phyloP scores from a whole-genome alignment of 1,139 yeast species.

The Diutina ranongensis region DNA sequence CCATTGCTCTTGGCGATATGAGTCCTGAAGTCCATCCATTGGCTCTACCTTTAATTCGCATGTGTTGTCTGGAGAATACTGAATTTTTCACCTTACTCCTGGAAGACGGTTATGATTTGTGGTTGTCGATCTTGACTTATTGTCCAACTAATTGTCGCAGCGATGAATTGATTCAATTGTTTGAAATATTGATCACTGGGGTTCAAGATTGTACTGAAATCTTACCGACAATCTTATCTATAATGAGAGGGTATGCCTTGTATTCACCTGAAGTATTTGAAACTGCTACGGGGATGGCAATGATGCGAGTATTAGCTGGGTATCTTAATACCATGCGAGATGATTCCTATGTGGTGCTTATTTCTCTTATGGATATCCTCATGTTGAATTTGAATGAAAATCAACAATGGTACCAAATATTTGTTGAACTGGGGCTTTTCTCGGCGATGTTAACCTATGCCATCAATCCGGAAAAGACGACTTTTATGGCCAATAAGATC shows the following conservation, averaged over 20 bases:
- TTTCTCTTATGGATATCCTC: conserved; percentile 50
- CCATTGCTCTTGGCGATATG: conserved; percentile 49
- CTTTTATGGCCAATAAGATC: conserved; percentile 38
- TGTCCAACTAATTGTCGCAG: conserved; percentile 21
- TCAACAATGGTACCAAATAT: conserved; percentile 20
- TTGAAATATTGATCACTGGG: conserved; percentile 39
- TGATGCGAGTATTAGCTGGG: conserved; percentile 42
- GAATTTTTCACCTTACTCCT: conserved; percentile 51
- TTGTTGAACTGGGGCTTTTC: conserved; percentile 37
- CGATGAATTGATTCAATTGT: conserved; percentile 26
- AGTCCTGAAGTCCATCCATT: conserved; percentile 51
- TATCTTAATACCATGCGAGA: conserved; percentile 58
- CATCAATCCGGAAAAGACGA: conserved; percentile 37
- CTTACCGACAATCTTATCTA: conserved; percentile 53
- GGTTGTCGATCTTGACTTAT: conserved; percentile 63
- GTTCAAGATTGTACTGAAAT: conserved; percentile 63
- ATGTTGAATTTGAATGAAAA: conserved; percentile 20
- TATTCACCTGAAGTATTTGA: conserved; percentile 40
- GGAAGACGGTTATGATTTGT: conserved; percentile 84
- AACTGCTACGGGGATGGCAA: conserved; percentile 17
- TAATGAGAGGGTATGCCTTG: conserved; percentile 62
- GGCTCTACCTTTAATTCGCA: conserved; percentile 54
- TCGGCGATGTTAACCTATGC: conserved; percentile 34
- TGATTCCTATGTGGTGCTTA: conserved; percentile 48
- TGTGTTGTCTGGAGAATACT: conserved; percentile 50